Base-by-base conservation (phyloP, 805 yeast genomes). In the Metschnikowia lochheadii region DNA sequence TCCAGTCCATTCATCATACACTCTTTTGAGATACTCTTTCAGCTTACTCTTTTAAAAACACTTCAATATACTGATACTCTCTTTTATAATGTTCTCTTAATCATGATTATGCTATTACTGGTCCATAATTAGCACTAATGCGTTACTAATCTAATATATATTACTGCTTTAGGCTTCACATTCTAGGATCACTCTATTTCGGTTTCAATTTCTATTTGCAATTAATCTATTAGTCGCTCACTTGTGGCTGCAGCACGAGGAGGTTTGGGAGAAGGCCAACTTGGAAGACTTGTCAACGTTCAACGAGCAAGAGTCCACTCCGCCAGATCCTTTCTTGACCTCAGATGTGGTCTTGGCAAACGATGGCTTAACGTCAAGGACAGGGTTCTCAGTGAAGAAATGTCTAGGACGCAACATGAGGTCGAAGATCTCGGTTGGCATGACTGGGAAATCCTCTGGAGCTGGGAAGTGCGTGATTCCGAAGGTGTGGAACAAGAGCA, bases 381-480 rank as follows among this genome's bases (percentile, higher is more conserved):
- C 85, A 32, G 95, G 94, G 68, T 86, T 87, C 66, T 84, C 87
- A 42, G 76, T 70, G 77, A 87, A 87, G 74, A 87, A 83, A 69
- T 87, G 82, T 66, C 92, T 78, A 59, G 94, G 94, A 68, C 91
- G 80, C 65, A 87, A 73, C 72, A 84, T 73, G 58, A 87, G 73
- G 52, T 85, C 81, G 61, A 87, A 83, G 62, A 89, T 86, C 71
- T 87, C 95, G 45, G 89, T 85, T 44, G 94, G 94, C 94, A 87
- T 87, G 56, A 87, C 80, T 50, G 94, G 94, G 84, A 86, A 87
- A 68, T 87, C 95, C 73, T 87, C 94, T 52, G 94, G 92, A 13
- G 91, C 84, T 52, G 95, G 95, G 80, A 86, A 84, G 66, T 87
- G 95, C 33, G 92, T 83, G 58, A 87, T 81, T 62, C 94, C 94